These are phyloP conservation scores for Fusarium sp. DNA, from an alignment of 2,329 filamentous ascomycete species.

Conservation along the genomic window DNA sequence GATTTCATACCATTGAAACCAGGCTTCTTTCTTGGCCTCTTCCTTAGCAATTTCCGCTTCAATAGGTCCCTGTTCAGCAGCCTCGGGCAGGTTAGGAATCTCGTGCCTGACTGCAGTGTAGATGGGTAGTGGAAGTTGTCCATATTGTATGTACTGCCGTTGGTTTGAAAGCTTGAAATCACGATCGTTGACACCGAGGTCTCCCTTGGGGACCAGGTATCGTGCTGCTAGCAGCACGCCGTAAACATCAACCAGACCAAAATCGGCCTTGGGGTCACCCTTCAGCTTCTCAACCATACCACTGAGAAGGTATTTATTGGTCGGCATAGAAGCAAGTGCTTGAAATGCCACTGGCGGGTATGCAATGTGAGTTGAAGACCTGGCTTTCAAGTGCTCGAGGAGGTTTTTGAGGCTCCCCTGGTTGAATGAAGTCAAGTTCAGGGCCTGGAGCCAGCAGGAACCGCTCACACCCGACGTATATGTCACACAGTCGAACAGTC, in stretches of 20 bases:
- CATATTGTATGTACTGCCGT: slow-evolving; percentile 77
- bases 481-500: slow-evolving; percentile 91
- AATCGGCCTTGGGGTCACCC: slow-evolving; percentile 75
- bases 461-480: slow-evolving; percentile 97
- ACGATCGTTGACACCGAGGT: slow-evolving; percentile 75
- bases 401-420: slow-evolving; percentile 74
- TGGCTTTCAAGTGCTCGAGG: slow-evolving; percentile 85
- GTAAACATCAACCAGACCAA: slow-evolving; percentile 94
- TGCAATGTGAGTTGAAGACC: slow-evolving; percentile 89
- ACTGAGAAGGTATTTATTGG: slow-evolving; percentile 89
- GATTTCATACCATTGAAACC: slow-evolving; percentile 99
- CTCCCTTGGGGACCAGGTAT: slow-evolving; percentile 84
- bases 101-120: slow-evolving; percentile 97
- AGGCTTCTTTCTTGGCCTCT: slow-evolving; percentile 73
- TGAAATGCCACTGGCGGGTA: slow-evolving; percentile 88
- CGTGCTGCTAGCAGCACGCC: slow-evolving; percentile 86
- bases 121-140: slow-evolving; percentile 88
- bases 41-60: slow-evolving; percentile 53
- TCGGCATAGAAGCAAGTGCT: slow-evolving; percentile 86
- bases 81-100: slow-evolving; percentile 74
- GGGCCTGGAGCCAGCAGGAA: slow-evolving; percentile 91
- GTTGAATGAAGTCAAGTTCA: slow-evolving; percentile 81
- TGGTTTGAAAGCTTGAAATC: slow-evolving; percentile 96
- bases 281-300: slow-evolving; percentile 92
- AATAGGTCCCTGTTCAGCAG: slow-evolving; percentile 42